Conservation (phyloP, 768 basidiomycete genomes). For the Mycena kentingensis region DNA sequence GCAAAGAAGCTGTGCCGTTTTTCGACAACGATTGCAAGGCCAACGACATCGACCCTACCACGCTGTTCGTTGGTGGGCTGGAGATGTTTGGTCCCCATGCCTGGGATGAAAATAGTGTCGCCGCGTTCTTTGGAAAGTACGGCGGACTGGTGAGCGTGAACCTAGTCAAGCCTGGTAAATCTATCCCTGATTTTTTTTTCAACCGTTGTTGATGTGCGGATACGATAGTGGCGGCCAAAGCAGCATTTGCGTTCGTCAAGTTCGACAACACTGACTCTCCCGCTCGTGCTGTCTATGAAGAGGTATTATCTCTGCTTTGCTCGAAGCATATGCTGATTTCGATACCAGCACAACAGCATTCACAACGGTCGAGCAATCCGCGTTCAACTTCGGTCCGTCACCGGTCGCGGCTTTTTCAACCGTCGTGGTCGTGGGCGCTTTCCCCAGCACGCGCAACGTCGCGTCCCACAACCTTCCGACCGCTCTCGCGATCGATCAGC, state of each 20-base stretch:
- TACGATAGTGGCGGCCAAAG: constrained; percentile 54
- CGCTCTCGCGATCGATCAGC: constrained; percentile 17
- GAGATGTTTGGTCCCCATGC: constrained; percentile 61
- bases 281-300: constrained; percentile 64
- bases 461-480: constrained; percentile 27
- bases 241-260: constrained; percentile 81
- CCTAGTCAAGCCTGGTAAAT: constrained; percentile 65
- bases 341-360: constrained; percentile 64
- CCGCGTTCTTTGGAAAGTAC: constrained; percentile 60
- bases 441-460: constrained; percentile 32
- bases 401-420: constrained; percentile 46
- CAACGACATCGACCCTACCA: constrained; percentile 60
- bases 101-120: constrained; percentile 71
- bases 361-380: constrained; percentile 72
- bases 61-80: constrained; percentile 78
- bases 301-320: constrained; percentile 44
- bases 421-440: constrained; percentile 48
- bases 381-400: constrained; percentile 72
- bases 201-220: not conserved
- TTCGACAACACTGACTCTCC: constrained; percentile 65
- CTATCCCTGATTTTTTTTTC: not conserved
- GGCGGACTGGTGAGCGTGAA: constrained; percentile 67
- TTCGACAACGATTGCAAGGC: constrained; percentile 33
- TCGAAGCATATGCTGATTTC: not conserved
- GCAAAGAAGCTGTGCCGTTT: constrained; percentile 24